phyloP scores from a whole-genome alignment of 2,329 filamentous ascomycete species.

The Aspergillus flavus region DNA sequence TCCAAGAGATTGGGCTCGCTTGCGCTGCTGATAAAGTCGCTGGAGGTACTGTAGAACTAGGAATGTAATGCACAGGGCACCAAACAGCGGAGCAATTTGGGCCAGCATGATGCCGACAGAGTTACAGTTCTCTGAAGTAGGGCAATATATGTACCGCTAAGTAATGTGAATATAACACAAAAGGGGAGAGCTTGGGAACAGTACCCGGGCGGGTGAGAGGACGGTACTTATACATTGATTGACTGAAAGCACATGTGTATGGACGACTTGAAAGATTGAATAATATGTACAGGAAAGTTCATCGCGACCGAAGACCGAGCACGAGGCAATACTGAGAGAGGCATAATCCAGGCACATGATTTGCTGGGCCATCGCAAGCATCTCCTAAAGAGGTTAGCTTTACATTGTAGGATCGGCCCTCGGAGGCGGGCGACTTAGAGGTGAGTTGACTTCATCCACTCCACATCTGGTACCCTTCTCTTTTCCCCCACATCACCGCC shows the following conservation, averaged over 20 bases:
- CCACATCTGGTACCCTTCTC: background rate
- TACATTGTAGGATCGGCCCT: background rate
- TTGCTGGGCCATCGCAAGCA: slow-evolving; percentile 19
- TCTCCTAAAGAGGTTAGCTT: slow-evolving; percentile 12
- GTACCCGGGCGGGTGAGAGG: background rate
- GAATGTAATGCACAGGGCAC: slow-evolving; percentile 24
- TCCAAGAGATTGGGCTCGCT: slow-evolving; percentile 27
- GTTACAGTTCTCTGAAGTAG: background rate
- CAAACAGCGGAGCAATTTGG: slow-evolving; percentile 21
- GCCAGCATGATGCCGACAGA: slow-evolving; percentile 24
- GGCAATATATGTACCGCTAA: background rate
- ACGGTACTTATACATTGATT: background rate
- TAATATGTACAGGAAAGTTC: background rate
- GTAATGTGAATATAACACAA: background rate
- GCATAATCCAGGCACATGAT: background rate
- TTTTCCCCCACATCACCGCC: background rate
- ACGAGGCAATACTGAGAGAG: background rate
- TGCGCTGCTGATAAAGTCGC: slow-evolving; percentile 25
- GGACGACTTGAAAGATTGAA: background rate
- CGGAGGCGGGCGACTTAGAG: background rate
- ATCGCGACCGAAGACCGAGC: background rate
- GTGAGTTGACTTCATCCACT: background rate
- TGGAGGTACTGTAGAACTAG: slow-evolving; percentile 26
- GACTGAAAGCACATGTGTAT: background rate
- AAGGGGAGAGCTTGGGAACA: background rate